phyloP scores from a whole-genome alignment of 2,329 filamentous ascomycete species.

The Beauveria rudraprayagi region DNA sequence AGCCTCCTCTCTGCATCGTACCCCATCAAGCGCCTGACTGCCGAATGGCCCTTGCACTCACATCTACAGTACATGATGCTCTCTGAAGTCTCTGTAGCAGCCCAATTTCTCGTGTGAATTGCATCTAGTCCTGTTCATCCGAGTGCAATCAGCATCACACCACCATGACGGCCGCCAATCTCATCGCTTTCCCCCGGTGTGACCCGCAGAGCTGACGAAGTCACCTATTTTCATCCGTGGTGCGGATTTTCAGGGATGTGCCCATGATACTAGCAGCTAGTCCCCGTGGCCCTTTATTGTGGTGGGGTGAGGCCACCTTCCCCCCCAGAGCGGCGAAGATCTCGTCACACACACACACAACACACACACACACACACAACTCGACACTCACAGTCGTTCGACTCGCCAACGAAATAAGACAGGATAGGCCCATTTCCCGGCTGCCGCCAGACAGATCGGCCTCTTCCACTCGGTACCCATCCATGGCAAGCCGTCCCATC shows the following conservation, averaged over 20 bases:
- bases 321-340: background rate
- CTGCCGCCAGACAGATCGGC: background rate
- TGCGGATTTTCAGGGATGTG: background rate
- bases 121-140: too few relatives aligned
- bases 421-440: background rate
- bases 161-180: background rate
- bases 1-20: background rate
- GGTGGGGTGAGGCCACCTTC: conserved; percentile 2
- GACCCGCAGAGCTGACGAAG: background rate
- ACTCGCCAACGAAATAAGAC: background rate
- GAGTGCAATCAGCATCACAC: too few relatives aligned
- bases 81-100: too few relatives aligned
- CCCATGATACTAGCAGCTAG: background rate
- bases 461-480: background rate
- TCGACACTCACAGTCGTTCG: background rate
- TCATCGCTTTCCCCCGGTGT: background rate
- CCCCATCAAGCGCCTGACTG: background rate
- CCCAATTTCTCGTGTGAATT: too few relatives aligned
- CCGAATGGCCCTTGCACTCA: too few relatives aligned
- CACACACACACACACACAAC: background rate
- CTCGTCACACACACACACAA: conserved; percentile 1
- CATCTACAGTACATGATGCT: too few relatives aligned
- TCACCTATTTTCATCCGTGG: background rate
- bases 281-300: background rate
- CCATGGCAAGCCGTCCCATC: background rate